Evolutionary conservation across 164 flowering plant species (phyloP), one percentile per base, ranked within the genome.

Genomic region (Aristolochia contorta): DNA sequence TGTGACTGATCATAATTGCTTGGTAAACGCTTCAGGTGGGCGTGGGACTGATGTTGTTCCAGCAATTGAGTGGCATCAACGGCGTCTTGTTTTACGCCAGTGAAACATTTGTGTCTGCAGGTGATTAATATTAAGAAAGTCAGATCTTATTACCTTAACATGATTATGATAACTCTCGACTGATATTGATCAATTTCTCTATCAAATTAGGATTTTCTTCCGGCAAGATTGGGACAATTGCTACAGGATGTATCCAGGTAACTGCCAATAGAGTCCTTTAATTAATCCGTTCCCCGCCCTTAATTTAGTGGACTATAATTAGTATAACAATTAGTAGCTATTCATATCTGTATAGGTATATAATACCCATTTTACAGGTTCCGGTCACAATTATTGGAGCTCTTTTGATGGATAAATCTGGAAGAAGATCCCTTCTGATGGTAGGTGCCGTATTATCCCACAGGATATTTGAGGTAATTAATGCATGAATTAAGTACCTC

Each of bases 41-140:
- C 67, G 82, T 86, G 47, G 97, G 96, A 50, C 64, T 91, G 32
- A 81, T 88, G 84, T 76, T 82, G 19, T 70, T 69, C 63, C 98
- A 89, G 69, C 98, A 89, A 68, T 79, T 89, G 63, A 91, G 96
- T 14, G 98, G 98, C 65, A 80, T 82, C 66, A 87, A 83, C 60
- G 95, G 95, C 47, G 57, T 89, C 57, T 68, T 78, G 49, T 87
- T 85, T 66, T 91, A 91, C 51, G 70, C 66, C 23, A 82, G 83
- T 71, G 65, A 68, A 41, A 84, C 82, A 58, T 91, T 91, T 59
- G 85, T 85, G 65, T 47, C 79, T 61, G 85, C 95, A 71, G 96
- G 96, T 89, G 67, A 43, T 47, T 19, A 27, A 27, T n/a, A n/a
- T n/a, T n/a, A n/a, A n/a, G n/a, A n/a, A n/a, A n/a, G n/a, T n/a